A percentile compares a stretch with the other conserved stretches of the same genome.
Conservation (phyloP, 2,329 filamentous ascomycete species). For the Eurotiales sp. region DNA sequence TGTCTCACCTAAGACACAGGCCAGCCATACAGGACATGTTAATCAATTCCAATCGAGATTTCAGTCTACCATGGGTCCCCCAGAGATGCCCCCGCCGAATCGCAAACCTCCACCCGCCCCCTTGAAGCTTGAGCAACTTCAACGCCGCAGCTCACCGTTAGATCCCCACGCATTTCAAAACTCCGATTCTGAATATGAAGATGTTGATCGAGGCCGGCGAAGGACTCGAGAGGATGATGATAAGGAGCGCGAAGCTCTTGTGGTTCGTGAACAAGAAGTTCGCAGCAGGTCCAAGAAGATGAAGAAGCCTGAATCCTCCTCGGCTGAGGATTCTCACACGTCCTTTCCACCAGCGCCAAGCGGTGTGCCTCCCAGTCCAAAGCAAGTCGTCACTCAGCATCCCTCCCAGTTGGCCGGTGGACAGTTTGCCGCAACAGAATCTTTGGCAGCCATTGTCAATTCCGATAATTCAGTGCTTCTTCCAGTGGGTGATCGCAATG, state of each 20-base stretch:
- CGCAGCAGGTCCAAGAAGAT: conserved; percentile 72
- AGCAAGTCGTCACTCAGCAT: conserved; percentile 45
- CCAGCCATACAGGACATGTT: neutral
- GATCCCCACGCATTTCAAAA: conserved; percentile 53
- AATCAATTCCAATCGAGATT: neutral
- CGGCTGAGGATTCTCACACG: conserved; percentile 30
- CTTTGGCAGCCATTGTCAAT: conserved; percentile 31
- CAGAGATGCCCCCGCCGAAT: conserved; percentile 53
- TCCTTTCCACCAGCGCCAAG: conserved; percentile 15
- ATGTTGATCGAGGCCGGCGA: conserved; percentile 71
- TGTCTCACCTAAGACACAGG: neutral
- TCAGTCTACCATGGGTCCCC: conserved; percentile 3
- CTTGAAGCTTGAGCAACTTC: conserved; percentile 61
- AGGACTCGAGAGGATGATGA: conserved; percentile 89
- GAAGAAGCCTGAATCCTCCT: conserved; percentile 55
- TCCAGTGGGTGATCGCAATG: conserved; percentile 33
- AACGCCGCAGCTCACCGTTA: conserved; percentile 41
- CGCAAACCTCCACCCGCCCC: conserved; percentile 84
- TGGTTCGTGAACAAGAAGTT: conserved; percentile 64
- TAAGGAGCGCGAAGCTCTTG: conserved; percentile 65
- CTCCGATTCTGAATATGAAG: conserved; percentile 79
- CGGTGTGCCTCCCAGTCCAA: conserved; percentile 55
- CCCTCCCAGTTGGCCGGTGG: conserved; percentile 21
- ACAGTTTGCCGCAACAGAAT: conserved; percentile 23
- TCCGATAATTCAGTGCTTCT: conserved; percentile 22